Evolutionary conservation across 2,329 filamentous ascomycete genomes (phyloP).

Genomic region (Fusarium cicatricum): DNA sequence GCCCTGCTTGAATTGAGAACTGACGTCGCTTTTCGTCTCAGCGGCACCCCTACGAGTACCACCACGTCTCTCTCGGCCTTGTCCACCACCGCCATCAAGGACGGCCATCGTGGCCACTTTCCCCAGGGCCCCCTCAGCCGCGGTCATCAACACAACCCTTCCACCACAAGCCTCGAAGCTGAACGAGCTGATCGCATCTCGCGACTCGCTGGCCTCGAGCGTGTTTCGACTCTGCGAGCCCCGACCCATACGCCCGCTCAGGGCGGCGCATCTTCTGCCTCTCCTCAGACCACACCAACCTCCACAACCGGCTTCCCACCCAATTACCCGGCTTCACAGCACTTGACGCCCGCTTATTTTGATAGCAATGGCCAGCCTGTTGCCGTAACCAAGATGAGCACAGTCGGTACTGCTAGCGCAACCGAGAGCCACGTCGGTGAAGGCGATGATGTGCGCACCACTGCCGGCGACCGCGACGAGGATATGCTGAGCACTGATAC

Average conservation of each 20-base stretch:
- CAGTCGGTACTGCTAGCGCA: slow-evolving; percentile 88
- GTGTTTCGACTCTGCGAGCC: slow-evolving; percentile 78
- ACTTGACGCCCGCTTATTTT: slow-evolving; percentile 76
- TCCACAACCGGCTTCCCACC: slow-evolving; percentile 56
- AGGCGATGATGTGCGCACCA: slow-evolving; percentile 61
- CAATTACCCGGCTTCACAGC: slow-evolving; percentile 49
- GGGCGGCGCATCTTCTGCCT: slow-evolving; percentile 50
- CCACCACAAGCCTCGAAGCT: slow-evolving; percentile 81
- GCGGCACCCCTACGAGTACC: slow-evolving; percentile 90
- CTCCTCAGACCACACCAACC: slow-evolving; percentile 60
- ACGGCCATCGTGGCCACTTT: slow-evolving; percentile 87
- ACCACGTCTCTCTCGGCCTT: slow-evolving; percentile 92
- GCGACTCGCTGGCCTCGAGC: slow-evolving; percentile 89
- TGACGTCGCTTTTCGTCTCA: slow-evolving; percentile 48
- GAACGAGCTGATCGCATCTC: slow-evolving; percentile 96
- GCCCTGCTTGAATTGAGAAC: slow-evolving; percentile 3
- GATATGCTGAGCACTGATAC: slow-evolving; percentile 77
- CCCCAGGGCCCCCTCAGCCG: slow-evolving; percentile 64
- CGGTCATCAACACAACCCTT: slow-evolving; percentile 65
- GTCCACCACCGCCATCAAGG: slow-evolving; percentile 95
- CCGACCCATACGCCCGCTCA: slow-evolving; percentile 46
- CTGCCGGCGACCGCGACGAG: slow-evolving; percentile 65
- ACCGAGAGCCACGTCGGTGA: slow-evolving; percentile 75
- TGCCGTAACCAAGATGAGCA: slow-evolving; percentile 80
- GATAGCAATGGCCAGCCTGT: slow-evolving; percentile 76